Evolutionary conservation across 2,329 filamentous ascomycete genomes (phyloP).

Genomic region (Colletotrichum simmondsii): DNA sequence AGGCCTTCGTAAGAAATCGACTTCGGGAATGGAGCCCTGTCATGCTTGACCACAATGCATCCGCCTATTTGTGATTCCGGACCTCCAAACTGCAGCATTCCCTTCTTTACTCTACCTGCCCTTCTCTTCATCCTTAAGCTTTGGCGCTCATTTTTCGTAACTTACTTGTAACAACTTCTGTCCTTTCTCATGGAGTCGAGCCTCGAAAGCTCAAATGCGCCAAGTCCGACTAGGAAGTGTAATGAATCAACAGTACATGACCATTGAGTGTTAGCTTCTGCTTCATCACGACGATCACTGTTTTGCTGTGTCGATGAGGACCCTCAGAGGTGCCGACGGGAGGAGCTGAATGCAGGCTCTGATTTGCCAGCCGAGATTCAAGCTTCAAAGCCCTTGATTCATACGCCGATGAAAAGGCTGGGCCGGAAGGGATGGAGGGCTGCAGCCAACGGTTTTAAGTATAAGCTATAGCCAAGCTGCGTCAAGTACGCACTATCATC

Average conservation of each 20-base stretch:
- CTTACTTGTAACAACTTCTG: background rate
- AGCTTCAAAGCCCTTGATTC: constrained; percentile 9
- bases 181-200: background rate
- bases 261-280: background rate
- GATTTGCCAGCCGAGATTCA: background rate
- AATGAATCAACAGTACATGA: background rate
- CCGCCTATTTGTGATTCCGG: too few relatives aligned
- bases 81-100: background rate
- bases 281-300: background rate
- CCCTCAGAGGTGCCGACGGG: background rate
- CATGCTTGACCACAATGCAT: background rate
- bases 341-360: background rate
- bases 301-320: background rate
- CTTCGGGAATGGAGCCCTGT: background rate
- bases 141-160: background rate
- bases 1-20: background rate
- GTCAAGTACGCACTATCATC: background rate
- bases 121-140: background rate
- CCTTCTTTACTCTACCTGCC: background rate
- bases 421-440: too few relatives aligned
- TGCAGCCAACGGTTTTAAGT: background rate
- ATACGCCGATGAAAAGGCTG: background rate
- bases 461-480: background rate
- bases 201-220: background rate
- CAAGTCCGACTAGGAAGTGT: background rate